These are phyloP conservation scores for Metschnikowia gelsemii DNA, from an alignment of 805 yeast species.

Conservation along the genomic window DNA sequence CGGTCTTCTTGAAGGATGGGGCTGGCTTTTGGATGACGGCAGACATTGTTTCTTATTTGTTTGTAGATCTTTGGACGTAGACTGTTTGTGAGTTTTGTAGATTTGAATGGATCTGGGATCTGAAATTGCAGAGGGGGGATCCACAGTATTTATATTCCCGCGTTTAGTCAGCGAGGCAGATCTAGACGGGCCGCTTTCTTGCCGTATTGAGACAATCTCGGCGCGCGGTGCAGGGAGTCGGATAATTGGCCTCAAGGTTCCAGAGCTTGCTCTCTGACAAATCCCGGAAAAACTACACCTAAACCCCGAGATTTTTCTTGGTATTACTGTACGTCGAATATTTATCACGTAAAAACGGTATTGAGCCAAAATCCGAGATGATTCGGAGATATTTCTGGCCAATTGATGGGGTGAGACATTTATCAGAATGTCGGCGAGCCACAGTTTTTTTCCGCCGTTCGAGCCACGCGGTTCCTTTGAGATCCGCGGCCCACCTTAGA, in stretches of 20 bases:
- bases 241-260: slow-evolving; percentile 5
- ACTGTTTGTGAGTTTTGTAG: no score
- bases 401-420: no score
- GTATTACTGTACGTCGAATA: no score
- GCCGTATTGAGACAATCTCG: slow-evolving; percentile 9
- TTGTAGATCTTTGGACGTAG: not conserved
- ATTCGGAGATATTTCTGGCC: no score
- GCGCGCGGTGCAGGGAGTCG: slow-evolving; percentile 9
- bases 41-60: slow-evolving; percentile 54
- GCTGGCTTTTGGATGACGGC: slow-evolving; percentile 94
- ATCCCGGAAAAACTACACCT: not conserved
- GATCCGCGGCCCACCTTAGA: no score
- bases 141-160: slow-evolving; percentile 17
- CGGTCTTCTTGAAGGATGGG: slow-evolving; percentile 93
- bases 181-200: slow-evolving; percentile 22
- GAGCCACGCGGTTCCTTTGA: no score
- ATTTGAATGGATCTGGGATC: not conserved
- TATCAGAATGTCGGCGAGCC: no score
- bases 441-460: no score
- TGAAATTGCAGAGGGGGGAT: slow-evolving; percentile 1
- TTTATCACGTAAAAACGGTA: no score
- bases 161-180: slow-evolving; percentile 17
- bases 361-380: no score
- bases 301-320: no score
- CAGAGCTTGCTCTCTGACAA: not conserved